These are phyloP conservation scores for Trichophaea hybrida DNA, from an alignment of 2,329 filamentous ascomycete species.

Conservation along the genomic window DNA sequence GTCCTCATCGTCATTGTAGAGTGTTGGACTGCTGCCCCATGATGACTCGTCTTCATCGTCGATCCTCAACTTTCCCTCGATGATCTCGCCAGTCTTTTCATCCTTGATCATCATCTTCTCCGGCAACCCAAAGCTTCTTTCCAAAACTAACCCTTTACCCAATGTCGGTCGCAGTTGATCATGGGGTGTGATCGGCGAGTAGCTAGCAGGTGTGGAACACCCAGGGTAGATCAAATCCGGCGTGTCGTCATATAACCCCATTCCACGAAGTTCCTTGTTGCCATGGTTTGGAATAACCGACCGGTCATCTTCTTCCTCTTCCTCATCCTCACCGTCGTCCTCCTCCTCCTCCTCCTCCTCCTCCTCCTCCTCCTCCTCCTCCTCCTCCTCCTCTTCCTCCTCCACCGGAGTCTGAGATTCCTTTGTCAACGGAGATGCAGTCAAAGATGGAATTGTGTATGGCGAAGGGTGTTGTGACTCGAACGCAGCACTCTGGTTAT, in stretches of 20 bases:
- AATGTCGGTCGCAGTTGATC: slow-evolving; percentile 6
- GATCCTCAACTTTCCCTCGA: slow-evolving; percentile 13
- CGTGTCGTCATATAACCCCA: slow-evolving; percentile 21
- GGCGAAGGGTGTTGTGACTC: slow-evolving; percentile 3
- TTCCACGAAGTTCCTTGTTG: slow-evolving; percentile 21
- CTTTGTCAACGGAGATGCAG: slow-evolving; percentile 8
- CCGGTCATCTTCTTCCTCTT: slow-evolving; percentile 12
- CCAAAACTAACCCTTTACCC: slow-evolving; percentile 19
- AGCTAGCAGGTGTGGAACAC: slow-evolving; percentile 13
- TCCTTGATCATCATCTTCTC: slow-evolving; percentile 22
- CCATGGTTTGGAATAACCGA: slow-evolving; percentile 17
- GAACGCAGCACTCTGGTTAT: slow-evolving; percentile 1
- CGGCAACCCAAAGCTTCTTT: slow-evolving; percentile 21
- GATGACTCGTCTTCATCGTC: slow-evolving; percentile 17
- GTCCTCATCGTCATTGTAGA: slow-evolving; percentile 8
- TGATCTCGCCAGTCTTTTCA: slow-evolving; percentile 14
- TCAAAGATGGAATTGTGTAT: slow-evolving; percentile 1
- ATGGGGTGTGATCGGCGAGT: slow-evolving; percentile 15
- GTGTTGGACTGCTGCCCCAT: slow-evolving; percentile 13
- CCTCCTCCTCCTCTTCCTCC: background rate
- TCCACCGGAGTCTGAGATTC: background rate
- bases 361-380: background rate
- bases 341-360: background rate
- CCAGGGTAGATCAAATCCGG: slow-evolving; percentile 15
- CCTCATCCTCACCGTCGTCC: slow-evolving; percentile 11